A percentile compares a stretch with the other conserved stretches of the same genome.
Evolutionary conservation across 2,329 filamentous ascomycete genomes (phyloP).

Genomic region (Talaromyces sp.): DNA sequence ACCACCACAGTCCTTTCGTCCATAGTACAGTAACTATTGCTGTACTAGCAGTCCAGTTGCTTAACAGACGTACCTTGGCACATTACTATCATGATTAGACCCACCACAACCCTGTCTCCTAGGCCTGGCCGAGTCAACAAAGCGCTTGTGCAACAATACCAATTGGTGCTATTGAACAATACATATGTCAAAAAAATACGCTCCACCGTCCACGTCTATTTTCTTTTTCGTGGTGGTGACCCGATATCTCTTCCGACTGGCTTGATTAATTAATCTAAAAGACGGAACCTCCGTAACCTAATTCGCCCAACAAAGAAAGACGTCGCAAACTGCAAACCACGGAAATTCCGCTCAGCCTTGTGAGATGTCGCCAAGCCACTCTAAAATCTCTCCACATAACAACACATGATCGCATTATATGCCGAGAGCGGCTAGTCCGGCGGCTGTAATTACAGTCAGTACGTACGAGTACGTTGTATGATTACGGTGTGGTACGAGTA

Average conservation of each 20-base stretch:
- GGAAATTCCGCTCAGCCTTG: constrained; percentile 7
- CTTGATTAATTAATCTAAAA: not conserved
- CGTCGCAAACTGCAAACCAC: not conserved
- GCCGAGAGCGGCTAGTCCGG: not conserved
- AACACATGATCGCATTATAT: constrained; percentile 5
- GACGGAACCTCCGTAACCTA: constrained; percentile 1
- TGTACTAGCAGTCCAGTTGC: not conserved
- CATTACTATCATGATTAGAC: not conserved
- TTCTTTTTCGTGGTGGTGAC: constrained; percentile 7
- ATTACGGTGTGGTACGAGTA: not conserved
- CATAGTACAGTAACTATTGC: not conserved
- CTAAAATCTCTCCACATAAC: not conserved
- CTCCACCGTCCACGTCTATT: not conserved
- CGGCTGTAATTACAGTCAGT: not conserved
- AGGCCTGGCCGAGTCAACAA: constrained; percentile 6
- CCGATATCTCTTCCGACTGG: constrained; percentile 9
- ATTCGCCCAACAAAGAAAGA: not conserved
- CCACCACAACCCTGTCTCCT: not conserved
- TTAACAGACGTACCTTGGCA: not conserved
- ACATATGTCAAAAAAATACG: not conserved
- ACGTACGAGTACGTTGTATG: not conserved
- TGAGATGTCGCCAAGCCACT: constrained; percentile 10
- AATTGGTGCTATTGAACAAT: not conserved
- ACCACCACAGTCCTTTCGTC: not conserved
- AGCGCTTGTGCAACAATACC: constrained; percentile 8